Base-by-base conservation (phyloP, 2,329 filamentous ascomycete species). In the Apiospora malaysiana region DNA sequence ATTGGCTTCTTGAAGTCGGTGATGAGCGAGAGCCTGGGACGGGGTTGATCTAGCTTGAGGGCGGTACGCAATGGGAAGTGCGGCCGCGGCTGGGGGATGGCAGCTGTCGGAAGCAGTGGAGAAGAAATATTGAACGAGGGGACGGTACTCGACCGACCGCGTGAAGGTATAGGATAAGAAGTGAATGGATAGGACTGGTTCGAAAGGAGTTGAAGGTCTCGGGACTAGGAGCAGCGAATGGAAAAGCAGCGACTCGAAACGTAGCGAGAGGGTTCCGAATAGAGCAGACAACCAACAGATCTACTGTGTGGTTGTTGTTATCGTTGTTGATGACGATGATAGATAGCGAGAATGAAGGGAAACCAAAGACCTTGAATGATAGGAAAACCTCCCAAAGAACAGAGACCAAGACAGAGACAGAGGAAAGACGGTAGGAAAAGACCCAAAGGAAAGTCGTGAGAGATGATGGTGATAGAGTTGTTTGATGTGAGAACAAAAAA, bases 11-110 rank as follows among this genome's bases (percentile, higher is more conserved):
- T 74, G 68, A 79, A 77, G 71, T 78, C 74, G 49, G 83, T 86
- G 70, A 82, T 77, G 70, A 86, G 78, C 16, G 82, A 83, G 68
- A 87, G 84, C 43, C 78, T 79, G 45, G 85, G 85, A 74, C 72
- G 82, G 66, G 74, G 69, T 37, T 40, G 72, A 63, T 73, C 65
- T 66, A 70, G 69, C 63, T 78, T 78, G 32, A 76, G 77, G 56
- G 81, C 80, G 70, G 84, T 86, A 71, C 80, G 82, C 73, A 75
- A 83, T 73, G 75, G 83, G 78, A 76, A 83, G 72, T 76, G 82
- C 80, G 75, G 81, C 81, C 76, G 83, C 77, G 79, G 84, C 80
- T 78, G 83, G 75, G 75, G 84, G 77, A 79, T 82, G 77, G 73
- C 80, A 74, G 73, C 76, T 67, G 69, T 76, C 76, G 72, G 79